Base-by-base conservation (phyloP, 352 stramenopile species). In the Phytopythium mirpurense region DNA sequence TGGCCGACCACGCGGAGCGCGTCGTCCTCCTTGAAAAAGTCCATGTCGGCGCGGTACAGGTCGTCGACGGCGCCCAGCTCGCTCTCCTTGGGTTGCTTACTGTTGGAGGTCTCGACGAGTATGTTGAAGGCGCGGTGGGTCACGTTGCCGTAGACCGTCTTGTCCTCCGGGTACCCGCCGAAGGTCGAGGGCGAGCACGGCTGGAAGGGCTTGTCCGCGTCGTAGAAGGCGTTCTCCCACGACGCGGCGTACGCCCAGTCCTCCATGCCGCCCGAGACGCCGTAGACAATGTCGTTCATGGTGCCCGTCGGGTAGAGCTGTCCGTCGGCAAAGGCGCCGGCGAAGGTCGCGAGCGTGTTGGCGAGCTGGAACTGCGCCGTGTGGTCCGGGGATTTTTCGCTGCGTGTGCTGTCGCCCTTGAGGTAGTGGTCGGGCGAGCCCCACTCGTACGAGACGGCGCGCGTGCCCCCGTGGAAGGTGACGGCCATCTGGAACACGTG, bases 391-490 rank as follows among this genome's bases (percentile, higher is more conserved):
- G 76, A 89, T 54, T 86, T 89, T 54, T 91, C 73, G 44, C 83
- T 92, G 23, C 72, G 70, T 21, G 63, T 70, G n/a, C 42, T 38
- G 32, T 79, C 63, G 23, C 63, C 69, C 12, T 67, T 42, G 5
- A 81, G 50, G 86, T 92, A 78, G 64, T 98, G 83, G 47, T 96
- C 88, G 0, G 89, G 85, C 7, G 91, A 90, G 12, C 97, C 97
- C 97, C 97, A 99, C 72, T 99, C 97, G 68, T 99, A 99, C 5
- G 90, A 87, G 42, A 99, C 87, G 5, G 95, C 90, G 63, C 96
- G 89, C 73, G 97, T 99, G 36, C 97, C 97, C 26, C 86, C 97
- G 77, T 99, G 97, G 70, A 99, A 99, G 16, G 97, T 99, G 19
- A 99, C 75, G 15, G 89, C 87, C 23, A 99, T 68, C 63, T 98